Conservation (phyloP, 2,329 filamentous ascomycete genomes). For the Pyrenophora teres region DNA sequence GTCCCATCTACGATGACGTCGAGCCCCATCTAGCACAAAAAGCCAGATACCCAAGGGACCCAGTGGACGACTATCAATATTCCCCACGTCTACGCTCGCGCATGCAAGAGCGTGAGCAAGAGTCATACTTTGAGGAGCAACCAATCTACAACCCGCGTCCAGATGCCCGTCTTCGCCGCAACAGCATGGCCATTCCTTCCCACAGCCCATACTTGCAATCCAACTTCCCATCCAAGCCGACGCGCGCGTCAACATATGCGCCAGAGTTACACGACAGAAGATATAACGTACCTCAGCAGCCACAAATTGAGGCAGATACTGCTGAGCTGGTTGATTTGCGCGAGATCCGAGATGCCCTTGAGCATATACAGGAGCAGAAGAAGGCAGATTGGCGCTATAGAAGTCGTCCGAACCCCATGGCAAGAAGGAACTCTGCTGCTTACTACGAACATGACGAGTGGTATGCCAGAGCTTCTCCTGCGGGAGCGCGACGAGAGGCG, state of each 20-base stretch:
- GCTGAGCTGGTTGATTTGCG: slow-evolving; percentile 1
- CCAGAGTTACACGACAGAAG: slow-evolving; percentile 6
- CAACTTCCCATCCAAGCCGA: slow-evolving; percentile 13
- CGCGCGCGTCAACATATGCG: slow-evolving; percentile 11
- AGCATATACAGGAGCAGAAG: slow-evolving; percentile 10
- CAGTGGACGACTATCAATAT: slow-evolving; percentile 15
- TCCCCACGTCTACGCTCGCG: neutral
- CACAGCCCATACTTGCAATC: slow-evolving; percentile 9
- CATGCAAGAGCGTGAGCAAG: neutral
- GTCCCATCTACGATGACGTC: slow-evolving; percentile 13
- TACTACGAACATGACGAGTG: too few species aligned
- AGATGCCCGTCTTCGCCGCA: slow-evolving; percentile 14
- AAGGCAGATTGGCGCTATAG: neutral
- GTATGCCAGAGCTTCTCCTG: too few species aligned
- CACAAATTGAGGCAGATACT: neutral
- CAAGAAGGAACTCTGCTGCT: too few species aligned
- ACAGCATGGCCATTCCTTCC: slow-evolving; percentile 11
- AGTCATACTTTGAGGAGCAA: slow-evolving; percentile 15
- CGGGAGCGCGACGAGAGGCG: too few species aligned
- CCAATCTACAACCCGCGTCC: slow-evolving; percentile 6
- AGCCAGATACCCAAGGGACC: slow-evolving; percentile 1
- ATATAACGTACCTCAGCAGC: neutral
- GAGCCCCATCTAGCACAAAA: slow-evolving; percentile 6
- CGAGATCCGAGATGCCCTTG: slow-evolving; percentile 8
- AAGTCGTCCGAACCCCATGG: too few species aligned